These are phyloP conservation scores for Mycena indigotica DNA, from an alignment of 768 basidiomycete species.

Conservation along the genomic window DNA sequence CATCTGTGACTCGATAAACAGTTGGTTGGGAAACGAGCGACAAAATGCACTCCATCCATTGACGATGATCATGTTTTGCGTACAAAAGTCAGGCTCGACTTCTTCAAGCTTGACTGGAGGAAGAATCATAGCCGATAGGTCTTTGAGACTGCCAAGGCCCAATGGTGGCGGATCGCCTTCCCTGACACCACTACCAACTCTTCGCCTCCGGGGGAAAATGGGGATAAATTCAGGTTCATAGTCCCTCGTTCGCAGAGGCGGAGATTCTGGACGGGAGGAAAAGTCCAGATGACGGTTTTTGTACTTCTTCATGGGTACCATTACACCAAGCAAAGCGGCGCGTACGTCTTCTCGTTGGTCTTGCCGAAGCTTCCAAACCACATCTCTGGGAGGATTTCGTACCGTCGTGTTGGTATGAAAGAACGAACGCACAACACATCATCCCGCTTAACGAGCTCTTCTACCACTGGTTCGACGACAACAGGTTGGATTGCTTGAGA, in stretches of 20 bases:
- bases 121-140: constrained; percentile 32
- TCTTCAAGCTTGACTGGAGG: constrained; percentile 35
- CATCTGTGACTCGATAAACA: constrained; percentile 29
- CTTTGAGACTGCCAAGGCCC: constrained; percentile 24
- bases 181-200: constrained; percentile 22
- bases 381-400: constrained; percentile 6
- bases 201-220: constrained; percentile 43
- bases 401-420: not conserved
- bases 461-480: constrained; percentile 32
- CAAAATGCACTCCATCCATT: constrained; percentile 63
- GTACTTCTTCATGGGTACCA: constrained; percentile 16
- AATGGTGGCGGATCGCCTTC: constrained; percentile 5
- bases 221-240: constrained; percentile 27
- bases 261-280: constrained; percentile 32
- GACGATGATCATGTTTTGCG: constrained; percentile 57
- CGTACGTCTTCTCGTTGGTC: constrained; percentile 27
- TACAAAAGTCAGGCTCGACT: constrained; percentile 46
- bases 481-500: constrained; percentile 29
- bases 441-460: constrained; percentile 34
- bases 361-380: constrained; percentile 19
- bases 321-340: constrained; percentile 20
- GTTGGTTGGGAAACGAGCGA: not conserved
- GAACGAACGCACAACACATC: constrained; percentile 47
- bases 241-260: constrained; percentile 29
- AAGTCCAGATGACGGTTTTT: constrained; percentile 19